Percentiles rank a stretch among this genome's conserved stretches.
phyloP scores from a whole-genome alignment of 345 rosid species.

The Syzygium aromaticum region DNA sequence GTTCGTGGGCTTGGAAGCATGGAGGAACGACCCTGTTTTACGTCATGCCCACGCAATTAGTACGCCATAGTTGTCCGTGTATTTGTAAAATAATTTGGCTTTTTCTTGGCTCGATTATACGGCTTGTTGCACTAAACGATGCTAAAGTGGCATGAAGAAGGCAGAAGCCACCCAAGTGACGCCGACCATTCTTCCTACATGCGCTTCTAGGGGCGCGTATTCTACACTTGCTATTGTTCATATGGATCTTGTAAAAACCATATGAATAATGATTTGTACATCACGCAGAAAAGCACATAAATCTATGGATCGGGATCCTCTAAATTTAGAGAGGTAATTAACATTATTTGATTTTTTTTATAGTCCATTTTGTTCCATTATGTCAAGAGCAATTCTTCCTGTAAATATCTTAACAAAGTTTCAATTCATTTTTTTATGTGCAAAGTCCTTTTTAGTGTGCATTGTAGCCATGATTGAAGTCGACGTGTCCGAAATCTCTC shows the following conservation, averaged over 20 bases:
- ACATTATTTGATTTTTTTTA: too few relatives aligned
- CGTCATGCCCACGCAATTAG: background rate
- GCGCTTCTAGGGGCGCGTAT: background rate
- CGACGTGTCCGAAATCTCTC: background rate
- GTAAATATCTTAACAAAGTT: too few relatives aligned
- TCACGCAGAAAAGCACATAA: background rate
- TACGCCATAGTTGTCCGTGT: background rate
- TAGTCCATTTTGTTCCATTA: background rate
- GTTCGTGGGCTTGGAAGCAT: background rate
- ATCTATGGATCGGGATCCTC: background rate
- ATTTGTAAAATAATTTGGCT: background rate
- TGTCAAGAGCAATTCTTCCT: accelerated
- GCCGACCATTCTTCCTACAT: background rate
- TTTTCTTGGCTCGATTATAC: background rate
- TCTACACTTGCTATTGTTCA: background rate
- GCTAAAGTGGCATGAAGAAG: background rate
- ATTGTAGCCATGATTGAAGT: background rate
- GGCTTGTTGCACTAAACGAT: background rate
- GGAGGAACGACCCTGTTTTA: background rate
- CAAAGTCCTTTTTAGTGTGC: background rate
- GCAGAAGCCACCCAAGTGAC: background rate
- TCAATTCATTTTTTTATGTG: background rate
- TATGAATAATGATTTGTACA: background rate
- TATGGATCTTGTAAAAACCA: background rate
- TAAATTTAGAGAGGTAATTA: background rate